Evolutionary conservation across 352 stramenopile species (phyloP).

Genomic region (Aphanomyces invadans): DNA sequence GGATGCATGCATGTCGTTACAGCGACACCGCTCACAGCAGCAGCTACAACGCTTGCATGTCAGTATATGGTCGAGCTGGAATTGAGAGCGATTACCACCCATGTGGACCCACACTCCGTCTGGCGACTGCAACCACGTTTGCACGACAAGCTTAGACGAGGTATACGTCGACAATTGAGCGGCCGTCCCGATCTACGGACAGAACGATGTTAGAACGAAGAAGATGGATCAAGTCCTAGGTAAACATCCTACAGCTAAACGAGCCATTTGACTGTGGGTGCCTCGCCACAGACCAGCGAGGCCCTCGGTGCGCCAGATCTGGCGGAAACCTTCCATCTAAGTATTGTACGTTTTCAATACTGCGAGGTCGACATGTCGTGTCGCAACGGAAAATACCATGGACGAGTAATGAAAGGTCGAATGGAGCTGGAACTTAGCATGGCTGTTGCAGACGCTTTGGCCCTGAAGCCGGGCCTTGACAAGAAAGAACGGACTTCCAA

Average conservation of each 20-base stretch:
- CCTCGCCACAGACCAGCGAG: constrained; percentile 61
- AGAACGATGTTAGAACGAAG: background rate
- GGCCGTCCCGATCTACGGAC: constrained; percentile 61
- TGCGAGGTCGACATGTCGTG: no score
- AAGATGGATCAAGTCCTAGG: background rate
- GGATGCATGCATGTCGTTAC: constrained; percentile 82
- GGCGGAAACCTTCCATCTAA: constrained; percentile 71
- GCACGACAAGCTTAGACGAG: constrained; percentile 65
- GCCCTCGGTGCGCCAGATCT: constrained; percentile 64
- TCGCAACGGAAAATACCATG: no score
- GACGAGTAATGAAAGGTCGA: constrained; percentile 40
- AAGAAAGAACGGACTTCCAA: constrained; percentile 83
- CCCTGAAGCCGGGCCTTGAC: constrained; percentile 80
- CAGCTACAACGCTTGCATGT: no score
- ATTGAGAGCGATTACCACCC: constrained; percentile 44
- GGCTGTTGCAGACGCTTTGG: constrained; percentile 52
- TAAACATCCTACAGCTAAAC: constrained; percentile 48
- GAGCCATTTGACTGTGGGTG: constrained; percentile 56
- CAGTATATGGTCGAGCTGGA: no score
- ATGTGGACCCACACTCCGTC: constrained; percentile 66
- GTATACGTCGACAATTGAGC: constrained; percentile 78
- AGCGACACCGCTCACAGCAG: constrained; percentile 61
- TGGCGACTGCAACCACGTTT: constrained; percentile 46
- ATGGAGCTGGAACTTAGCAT: constrained; percentile 46
- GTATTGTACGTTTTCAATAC: no score